Evolutionary conservation across 1,139 yeast genomes (phyloP).

Genomic region (Pichia sp.): DNA sequence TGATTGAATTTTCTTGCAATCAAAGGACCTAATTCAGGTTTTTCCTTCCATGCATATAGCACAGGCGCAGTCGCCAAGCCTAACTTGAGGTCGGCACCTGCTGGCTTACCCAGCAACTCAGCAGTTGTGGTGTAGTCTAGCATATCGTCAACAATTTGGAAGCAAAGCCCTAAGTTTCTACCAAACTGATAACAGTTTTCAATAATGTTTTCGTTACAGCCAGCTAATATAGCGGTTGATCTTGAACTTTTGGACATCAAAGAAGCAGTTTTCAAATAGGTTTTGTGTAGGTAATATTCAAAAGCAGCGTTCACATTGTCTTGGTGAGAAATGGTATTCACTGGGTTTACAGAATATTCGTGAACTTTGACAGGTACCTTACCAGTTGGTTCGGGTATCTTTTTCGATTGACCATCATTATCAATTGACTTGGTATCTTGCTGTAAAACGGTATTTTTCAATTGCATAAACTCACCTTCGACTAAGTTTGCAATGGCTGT

Average conservation of each 20-base stretch:
- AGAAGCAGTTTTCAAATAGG: conserved; percentile 91
- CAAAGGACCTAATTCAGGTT: conserved; percentile 77
- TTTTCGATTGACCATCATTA: conserved; percentile 45
- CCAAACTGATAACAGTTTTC: conserved; percentile 91
- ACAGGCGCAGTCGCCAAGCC: conserved; percentile 98
- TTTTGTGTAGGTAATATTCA: conserved; percentile 90
- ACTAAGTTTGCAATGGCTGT: conserved; percentile 95
- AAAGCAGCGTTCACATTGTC: conserved; percentile 82
- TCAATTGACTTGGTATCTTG: conserved; percentile 41
- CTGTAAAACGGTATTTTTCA: conserved; percentile 79
- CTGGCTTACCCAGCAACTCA: conserved; percentile 83
- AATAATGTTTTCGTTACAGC: conserved; percentile 66
- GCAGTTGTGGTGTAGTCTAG: conserved; percentile 88
- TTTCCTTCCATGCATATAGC: conserved; percentile 86
- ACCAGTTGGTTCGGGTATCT: conserved; percentile 59
- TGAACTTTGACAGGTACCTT: conserved; percentile 57
- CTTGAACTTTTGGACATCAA: conserved; percentile 93
- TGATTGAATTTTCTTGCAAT: conserved; percentile 77
- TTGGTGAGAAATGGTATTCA: conserved; percentile 48
- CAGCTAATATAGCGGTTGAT: conserved; percentile 90
- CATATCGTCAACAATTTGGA: conserved; percentile 95
- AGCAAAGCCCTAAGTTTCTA: conserved; percentile 86
- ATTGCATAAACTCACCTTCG: conserved; percentile 98
- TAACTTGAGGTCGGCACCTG: conserved; percentile 88
- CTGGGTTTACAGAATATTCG: conserved; percentile 48